Evolutionary conservation across 1,284 basidiomycete genomes (phyloP).

Genomic region (Sparassis latifolia): DNA sequence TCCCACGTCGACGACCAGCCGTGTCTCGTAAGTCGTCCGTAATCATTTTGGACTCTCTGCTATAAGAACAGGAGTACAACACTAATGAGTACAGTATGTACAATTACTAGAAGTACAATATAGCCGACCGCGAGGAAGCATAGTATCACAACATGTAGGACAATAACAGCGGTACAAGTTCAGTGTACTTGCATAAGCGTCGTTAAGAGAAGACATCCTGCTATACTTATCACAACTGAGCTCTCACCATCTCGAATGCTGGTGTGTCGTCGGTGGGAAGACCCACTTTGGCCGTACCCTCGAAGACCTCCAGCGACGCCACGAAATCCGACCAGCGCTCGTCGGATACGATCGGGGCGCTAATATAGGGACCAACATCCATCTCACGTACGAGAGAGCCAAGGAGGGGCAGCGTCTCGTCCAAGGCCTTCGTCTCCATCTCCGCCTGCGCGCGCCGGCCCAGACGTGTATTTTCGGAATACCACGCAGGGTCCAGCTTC

Average conservation of each 20-base stretch:
- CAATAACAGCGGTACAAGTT: not conserved
- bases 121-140: too few relatives aligned
- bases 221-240: not conserved
- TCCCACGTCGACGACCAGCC: too few relatives aligned
- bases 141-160: too few relatives aligned
- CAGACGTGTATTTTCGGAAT: conserved; percentile 27
- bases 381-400: conserved; percentile 24
- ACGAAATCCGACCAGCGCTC: conserved; percentile 29
- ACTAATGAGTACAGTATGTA: too few relatives aligned
- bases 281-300: not conserved
- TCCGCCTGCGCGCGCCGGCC: conserved; percentile 15
- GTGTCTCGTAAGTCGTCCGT: too few relatives aligned
- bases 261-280: not conserved
- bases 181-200: not conserved
- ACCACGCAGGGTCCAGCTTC: conserved; percentile 34
- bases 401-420: conserved; percentile 22
- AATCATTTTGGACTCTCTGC: too few relatives aligned
- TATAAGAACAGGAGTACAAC: too few relatives aligned
- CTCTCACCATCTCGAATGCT: not conserved
- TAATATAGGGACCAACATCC: conserved; percentile 28
- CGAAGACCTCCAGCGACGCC: conserved; percentile 4
- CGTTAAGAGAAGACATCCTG: not conserved
- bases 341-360: conserved; percentile 31
- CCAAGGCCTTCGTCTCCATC: conserved; percentile 24
- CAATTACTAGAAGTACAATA: too few relatives aligned